Conservation (phyloP, 2,329 filamentous ascomycete species). For the Triangularia verruculosa region DNA sequence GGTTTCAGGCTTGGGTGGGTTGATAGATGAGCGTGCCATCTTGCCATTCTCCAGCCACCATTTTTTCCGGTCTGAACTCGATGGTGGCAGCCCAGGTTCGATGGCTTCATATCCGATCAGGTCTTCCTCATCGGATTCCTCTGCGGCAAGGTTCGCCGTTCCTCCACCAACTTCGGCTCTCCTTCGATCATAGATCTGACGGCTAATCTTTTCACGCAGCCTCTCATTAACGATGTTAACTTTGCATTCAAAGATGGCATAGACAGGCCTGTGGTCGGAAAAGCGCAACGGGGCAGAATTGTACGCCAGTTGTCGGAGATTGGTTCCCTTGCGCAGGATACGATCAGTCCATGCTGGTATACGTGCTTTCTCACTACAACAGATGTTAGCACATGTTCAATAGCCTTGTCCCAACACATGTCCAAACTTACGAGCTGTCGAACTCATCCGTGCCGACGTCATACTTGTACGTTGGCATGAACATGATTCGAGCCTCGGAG, state of each 20-base stretch:
- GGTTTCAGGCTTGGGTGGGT: slow-evolving; percentile 54
- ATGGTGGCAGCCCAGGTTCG: slow-evolving; percentile 69
- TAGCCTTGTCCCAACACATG: too few species aligned
- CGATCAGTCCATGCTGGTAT: slow-evolving; percentile 98
- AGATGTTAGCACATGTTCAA: background rate
- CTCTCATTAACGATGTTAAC: slow-evolving; percentile 78
- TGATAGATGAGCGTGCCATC: slow-evolving; percentile 70
- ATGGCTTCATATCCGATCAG: slow-evolving; percentile 78
- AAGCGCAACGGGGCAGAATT: slow-evolving; percentile 78
- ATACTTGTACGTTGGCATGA: slow-evolving; percentile 94
- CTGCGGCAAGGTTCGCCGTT: slow-evolving; percentile 52
- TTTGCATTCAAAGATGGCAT: slow-evolving; percentile 79
- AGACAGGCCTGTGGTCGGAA: slow-evolving; percentile 95
- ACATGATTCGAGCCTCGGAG: slow-evolving; percentile 82
- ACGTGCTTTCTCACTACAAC: slow-evolving; percentile 75
- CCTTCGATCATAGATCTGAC: slow-evolving; percentile 69
- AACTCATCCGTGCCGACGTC: slow-evolving; percentile 85
- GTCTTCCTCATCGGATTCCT: slow-evolving; percentile 73
- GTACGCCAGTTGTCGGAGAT: slow-evolving; percentile 80
- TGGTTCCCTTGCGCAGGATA: slow-evolving; percentile 79
- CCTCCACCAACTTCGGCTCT: slow-evolving; percentile 64
- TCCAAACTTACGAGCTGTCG: slow-evolving; percentile 73
- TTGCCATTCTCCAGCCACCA: slow-evolving; percentile 71
- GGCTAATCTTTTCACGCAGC: slow-evolving; percentile 68
- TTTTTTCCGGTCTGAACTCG: slow-evolving; percentile 65